These are phyloP conservation scores for Fonsecaea nubica DNA, from an alignment of 2,329 filamentous ascomycete genomes.

Conservation along the genomic window DNA sequence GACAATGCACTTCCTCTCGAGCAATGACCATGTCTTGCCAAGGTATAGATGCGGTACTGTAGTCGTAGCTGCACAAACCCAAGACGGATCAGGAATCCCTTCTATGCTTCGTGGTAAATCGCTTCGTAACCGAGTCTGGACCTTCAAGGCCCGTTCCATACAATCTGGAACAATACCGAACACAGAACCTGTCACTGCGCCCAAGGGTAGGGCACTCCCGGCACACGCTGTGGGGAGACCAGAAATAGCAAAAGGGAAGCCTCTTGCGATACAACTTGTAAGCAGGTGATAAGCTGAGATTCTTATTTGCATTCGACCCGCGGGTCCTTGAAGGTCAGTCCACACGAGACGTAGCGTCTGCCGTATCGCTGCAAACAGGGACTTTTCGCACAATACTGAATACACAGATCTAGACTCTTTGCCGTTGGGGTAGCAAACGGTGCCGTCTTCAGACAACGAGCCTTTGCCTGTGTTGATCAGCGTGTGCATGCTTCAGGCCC, in stretches of 20 bases:
- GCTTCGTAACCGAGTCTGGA: neutral
- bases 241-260: neutral
- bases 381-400: neutral
- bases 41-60: neutral
- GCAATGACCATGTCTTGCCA: neutral
- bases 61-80: neutral
- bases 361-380: neutral
- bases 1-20: neutral
- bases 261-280: neutral
- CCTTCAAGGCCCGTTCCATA: neutral
- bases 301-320: neutral
- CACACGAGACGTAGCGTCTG: neutral
- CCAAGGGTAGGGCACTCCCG: neutral
- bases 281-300: neutral
- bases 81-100: neutral
- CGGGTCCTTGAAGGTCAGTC: neutral
- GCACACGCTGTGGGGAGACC: neutral
- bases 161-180: neutral
- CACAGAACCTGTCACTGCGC: neutral
- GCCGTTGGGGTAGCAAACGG: neutral
- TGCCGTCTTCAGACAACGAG: neutral
- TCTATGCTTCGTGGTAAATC: neutral
- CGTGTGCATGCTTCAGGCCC: neutral
- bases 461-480: neutral
- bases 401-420: neutral